Percentiles rank a stretch among this genome's conserved stretches.
These are phyloP conservation scores for Arthrobotrys megalospora DNA, from an alignment of 2,329 filamentous ascomycete species.

Conservation along the genomic window DNA sequence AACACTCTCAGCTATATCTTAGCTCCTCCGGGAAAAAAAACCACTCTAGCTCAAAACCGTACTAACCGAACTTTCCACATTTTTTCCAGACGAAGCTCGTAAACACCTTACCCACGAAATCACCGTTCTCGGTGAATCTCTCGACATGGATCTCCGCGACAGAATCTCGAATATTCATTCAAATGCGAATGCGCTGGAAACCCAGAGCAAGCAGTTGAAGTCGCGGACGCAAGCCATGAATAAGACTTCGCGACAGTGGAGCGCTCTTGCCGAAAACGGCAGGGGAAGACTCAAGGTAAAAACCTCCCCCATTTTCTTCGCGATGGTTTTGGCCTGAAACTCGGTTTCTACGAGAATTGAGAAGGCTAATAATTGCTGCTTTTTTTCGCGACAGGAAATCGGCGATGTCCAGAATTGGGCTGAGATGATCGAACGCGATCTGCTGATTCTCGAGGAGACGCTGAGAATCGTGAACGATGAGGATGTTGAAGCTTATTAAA, in stretches of 20 bases:
- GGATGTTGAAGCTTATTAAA: conserved; percentile 63
- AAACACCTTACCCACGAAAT: conserved; percentile 71
- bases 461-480: conserved; percentile 71
- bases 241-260: conserved; percentile 77
- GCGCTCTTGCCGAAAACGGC: conserved; percentile 75
- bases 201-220: conserved; percentile 78
- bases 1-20: conserved; percentile 6
- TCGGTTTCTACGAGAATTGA: not conserved
- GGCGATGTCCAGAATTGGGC: conserved; percentile 90
- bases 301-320: too few species aligned
- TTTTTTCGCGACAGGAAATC: conserved; percentile 70
- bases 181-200: conserved; percentile 76
- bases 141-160: conserved; percentile 78
- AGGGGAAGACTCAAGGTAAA: conserved; percentile 76
- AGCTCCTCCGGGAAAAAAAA: not conserved
- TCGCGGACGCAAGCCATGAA: conserved; percentile 75
- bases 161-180: conserved; percentile 79
- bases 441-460: conserved; percentile 77
- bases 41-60: conserved; percentile 23
- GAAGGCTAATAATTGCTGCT: conserved; percentile 19
- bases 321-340: not conserved
- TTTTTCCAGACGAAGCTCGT: conserved; percentile 69
- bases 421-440: conserved; percentile 81
- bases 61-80: conserved; percentile 39
- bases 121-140: conserved; percentile 75